Conservation (phyloP, 768 basidiomycete genomes). For the Calocybe cyanea region DNA sequence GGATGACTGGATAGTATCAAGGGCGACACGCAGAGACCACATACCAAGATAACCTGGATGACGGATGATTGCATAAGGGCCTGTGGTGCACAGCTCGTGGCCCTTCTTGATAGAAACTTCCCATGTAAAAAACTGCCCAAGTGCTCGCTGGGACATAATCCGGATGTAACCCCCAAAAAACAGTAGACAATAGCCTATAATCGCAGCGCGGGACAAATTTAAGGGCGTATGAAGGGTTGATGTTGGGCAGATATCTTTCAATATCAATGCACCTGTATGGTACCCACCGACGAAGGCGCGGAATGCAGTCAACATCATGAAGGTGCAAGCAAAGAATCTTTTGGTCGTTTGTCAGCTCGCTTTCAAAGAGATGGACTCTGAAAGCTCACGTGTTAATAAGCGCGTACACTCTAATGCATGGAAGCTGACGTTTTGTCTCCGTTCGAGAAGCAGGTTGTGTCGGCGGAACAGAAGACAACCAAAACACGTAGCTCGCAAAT, state of each 20-base stretch:
- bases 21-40: not conserved
- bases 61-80: constrained; percentile 7
- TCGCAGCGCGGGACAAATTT: not conserved
- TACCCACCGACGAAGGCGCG: not conserved
- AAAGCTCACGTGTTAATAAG: constrained; percentile 1
- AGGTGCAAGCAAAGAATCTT: not conserved
- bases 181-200: not conserved
- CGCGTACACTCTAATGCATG: constrained; percentile 3
- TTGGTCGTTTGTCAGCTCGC: not conserved
- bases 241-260: not conserved
- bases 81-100: constrained; percentile 8
- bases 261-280: not conserved
- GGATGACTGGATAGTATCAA: constrained; percentile 2
- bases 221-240: not conserved
- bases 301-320: constrained; percentile 1
- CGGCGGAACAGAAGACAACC: constrained; percentile 3
- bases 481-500: no score
- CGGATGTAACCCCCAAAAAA: constrained; percentile 1
- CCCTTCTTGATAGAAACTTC: constrained; percentile 5
- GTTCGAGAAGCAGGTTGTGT: no score
- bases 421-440: no score
- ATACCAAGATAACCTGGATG: constrained; percentile 9
- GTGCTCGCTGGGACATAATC: constrained; percentile 3
- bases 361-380: not conserved
- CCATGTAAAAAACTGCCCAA: constrained; percentile 10